Base-by-base conservation (phyloP, 148 eudicot genomes). In the Rhododendron williamsianum region DNA sequence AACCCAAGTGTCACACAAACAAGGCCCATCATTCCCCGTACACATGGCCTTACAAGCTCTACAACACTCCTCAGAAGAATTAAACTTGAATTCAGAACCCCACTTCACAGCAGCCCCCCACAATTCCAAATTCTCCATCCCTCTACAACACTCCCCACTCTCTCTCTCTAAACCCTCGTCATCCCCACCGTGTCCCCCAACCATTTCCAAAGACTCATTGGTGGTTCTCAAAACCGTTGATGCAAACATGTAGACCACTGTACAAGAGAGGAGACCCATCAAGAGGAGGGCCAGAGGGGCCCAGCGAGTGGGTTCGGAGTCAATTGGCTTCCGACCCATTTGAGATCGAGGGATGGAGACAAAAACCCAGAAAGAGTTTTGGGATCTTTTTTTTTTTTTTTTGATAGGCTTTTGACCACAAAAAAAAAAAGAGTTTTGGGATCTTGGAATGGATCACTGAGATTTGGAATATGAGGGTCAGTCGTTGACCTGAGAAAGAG, bases 1-100 rank as follows among this genome's bases (percentile, higher is more conserved):
- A 83, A 94, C 96, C 96, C 96, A 94, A 84, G 87, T 86, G 88
- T 94, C 95, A 90, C 96, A 92, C 93, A 94, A 92, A 80, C 96
- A 94, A 71, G 91, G 91, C 73, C 96, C 96, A 84, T 88, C 91
- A 6, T 89, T 89, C 3, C 90, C 95, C 83, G 77, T 90, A 89
- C 96, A 94, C 93, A 92, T 90, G 7, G 83, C 89, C 87, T 94
- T 94, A 84, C 96, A 94, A 84, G 94, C 92, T 79, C 87, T 46
- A 84, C 96, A 94, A 63, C 96, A 94, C 87, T 91, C 94, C 72
- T 86, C 83, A 13, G 90, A 85, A 45, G 93, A 87, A 91, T 91
- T 88, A 45, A 89, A 90, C 93, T 90, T 94, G 83, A 91, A 89
- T 18, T 92, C 89, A 9, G 93, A 86, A 13, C 96, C 96, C 96